Evolutionary conservation across 2,329 filamentous ascomycete species (phyloP).

Genomic region (Epichloe brachyelytri): DNA sequence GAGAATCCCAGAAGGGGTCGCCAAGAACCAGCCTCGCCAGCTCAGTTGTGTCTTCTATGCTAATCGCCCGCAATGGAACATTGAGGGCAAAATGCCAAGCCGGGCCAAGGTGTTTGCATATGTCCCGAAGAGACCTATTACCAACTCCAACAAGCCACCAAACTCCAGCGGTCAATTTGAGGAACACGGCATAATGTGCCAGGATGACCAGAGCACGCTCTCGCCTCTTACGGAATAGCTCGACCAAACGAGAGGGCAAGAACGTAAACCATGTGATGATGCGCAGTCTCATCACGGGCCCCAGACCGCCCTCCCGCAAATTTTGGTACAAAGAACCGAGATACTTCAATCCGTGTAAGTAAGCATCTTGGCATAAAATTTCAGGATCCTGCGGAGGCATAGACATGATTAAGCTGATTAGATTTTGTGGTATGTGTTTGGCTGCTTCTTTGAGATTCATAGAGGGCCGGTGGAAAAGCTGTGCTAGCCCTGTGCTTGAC

Average conservation of each 20-base stretch:
- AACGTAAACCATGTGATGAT: conserved; percentile 42
- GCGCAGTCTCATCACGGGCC: conserved; percentile 32
- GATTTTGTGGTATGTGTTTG: conserved; percentile 30
- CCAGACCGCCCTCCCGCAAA: conserved; percentile 28
- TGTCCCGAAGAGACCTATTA: conserved; percentile 31
- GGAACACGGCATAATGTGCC: conserved; percentile 38
- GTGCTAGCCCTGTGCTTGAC: conserved; percentile 29
- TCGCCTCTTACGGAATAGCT: conserved; percentile 26
- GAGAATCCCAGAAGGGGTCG: conserved; percentile 28
- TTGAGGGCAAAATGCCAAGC: conserved; percentile 20
- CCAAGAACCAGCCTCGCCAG: conserved; percentile 30
- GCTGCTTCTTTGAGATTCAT: conserved; percentile 31
- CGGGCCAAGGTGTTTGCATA: conserved; percentile 25
- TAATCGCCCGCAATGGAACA: conserved; percentile 23
- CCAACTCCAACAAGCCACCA: conserved; percentile 41
- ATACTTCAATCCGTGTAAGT: conserved; percentile 34
- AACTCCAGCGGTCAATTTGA: conserved; percentile 27
- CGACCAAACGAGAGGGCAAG: conserved; percentile 30
- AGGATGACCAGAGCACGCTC: conserved; percentile 38
- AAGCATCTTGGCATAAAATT: conserved; percentile 23
- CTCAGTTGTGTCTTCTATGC: conserved; percentile 19
- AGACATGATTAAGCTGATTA: conserved; percentile 36
- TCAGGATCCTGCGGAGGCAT: conserved; percentile 31
- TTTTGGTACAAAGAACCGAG: conserved; percentile 40
- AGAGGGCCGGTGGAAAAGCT: conserved; percentile 35